Base-by-base conservation (phyloP, 306 rosid species). In the Calophaca sinica region DNA sequence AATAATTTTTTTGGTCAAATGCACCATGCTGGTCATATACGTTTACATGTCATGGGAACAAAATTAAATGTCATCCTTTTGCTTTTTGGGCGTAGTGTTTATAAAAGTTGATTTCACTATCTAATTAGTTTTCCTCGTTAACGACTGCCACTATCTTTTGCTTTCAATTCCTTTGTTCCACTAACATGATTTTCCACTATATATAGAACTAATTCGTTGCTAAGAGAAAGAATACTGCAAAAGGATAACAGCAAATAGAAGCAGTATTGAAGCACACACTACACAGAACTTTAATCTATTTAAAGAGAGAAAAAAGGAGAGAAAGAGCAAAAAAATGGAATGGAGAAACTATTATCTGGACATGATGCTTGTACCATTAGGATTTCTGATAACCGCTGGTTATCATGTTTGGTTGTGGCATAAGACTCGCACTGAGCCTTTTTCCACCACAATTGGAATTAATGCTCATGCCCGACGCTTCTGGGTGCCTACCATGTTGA, bases 391-490 rank as follows among this genome's bases (percentile, higher is more conserved):
- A 6, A 80, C 55, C 12, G 26, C 71, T 67, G 73, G 55, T 67
- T 93, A 93, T 81, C 89, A 93, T 84, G 45, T 77, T 39, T 90
- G 91, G 93, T 76, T 93, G 26, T 93, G 97, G 98, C 87, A 87
- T 33, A 90, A 83, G 59, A 88, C 82, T 76, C 81, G 93, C 3
- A 89, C 76, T 15, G 70, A 86, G 1, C 96, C 98, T 1, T 82
- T 79, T 70, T 80, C 83, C 4, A 93, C 98, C 68, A 80, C 85
- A 44, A 78, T 90, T 41, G 97, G 98, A 45, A 91, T 86, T 64
- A 89, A 93, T 49, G 86, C 91, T 68, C 73, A 11, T 48, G 97
- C 90, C 3, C 80, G 98, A 28, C 84, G 96, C 35, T 83, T 80
- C 31, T 93, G 98, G 98, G 96, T 93, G 52, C 65, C 93, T 36